Percentiles rank a stretch among this genome's conserved stretches.
phyloP scores from a whole-genome alignment of 2,329 filamentous ascomycete species.

The Sporothrix variecibatus region DNA sequence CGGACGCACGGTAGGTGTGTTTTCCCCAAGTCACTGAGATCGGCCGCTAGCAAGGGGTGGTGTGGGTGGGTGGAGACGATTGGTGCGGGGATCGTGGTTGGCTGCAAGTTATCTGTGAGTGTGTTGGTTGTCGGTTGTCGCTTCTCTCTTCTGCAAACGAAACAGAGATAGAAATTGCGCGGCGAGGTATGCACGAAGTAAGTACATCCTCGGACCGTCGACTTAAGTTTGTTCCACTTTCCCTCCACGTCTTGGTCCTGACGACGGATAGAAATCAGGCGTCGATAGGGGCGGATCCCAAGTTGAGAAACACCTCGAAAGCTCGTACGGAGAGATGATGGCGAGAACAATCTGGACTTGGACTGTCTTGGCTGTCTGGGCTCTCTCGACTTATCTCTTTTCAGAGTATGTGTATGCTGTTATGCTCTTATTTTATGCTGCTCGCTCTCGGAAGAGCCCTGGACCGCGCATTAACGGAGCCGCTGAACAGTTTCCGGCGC shows the following conservation, averaged over 20 bases:
- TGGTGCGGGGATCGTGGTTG: neutral
- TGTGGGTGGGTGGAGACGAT: neutral
- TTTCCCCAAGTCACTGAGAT: neutral
- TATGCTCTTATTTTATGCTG: neutral
- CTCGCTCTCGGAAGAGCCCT: neutral
- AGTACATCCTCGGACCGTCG: neutral
- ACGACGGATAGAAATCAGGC: constrained; percentile 4
- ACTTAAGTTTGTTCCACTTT: neutral
- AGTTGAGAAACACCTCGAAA: neutral
- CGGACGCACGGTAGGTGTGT: constrained; percentile 5
- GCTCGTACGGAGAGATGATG: neutral
- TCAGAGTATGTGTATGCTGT: neutral
- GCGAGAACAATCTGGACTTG: neutral
- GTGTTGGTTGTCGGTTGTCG: neutral
- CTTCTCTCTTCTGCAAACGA: neutral
- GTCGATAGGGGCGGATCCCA: neutral
- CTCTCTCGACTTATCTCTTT: neutral
- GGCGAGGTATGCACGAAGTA: neutral
- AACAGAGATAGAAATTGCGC: neutral
- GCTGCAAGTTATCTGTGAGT: neutral
- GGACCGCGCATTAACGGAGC: neutral
- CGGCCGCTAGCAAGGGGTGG: neutral
- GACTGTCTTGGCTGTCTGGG: too few relatives aligned
- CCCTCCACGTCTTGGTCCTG: neutral
- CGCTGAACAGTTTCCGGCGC: neutral